Evolutionary conservation across 805 yeast genomes (phyloP), one percentile per base, ranked within the genome.

Genomic region (Yarrowia deformans): DNA sequence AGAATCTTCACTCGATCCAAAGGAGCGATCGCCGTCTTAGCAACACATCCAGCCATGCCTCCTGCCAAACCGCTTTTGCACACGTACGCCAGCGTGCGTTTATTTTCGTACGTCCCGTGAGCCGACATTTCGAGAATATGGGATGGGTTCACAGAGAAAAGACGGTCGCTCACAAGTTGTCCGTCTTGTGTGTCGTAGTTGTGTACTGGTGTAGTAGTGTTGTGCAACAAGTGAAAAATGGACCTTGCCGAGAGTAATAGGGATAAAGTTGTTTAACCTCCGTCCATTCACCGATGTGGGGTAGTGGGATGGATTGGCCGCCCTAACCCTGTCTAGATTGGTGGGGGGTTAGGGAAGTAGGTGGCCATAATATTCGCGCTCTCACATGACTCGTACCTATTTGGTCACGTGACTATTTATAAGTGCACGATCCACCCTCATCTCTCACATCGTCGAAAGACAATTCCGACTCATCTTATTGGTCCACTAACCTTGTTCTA

Each of bases 1-100:
- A 95, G 81, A 75, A 95, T 95, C 80, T 95, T 95, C 72, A 95
- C 94, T 74, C 99, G 84, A 79, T 95, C 99, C 70, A 95, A 79
- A 0, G 99, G 99, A 0, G 99, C 99, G 54, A 95, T 91, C 69
- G 93, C 81, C 0, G 98, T 92, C 76, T 95, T 95, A 2, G 97
- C 98, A n/a, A 95, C 91, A 67, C 93, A 87, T 0, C 99, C 99
- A 0, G 98, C 97, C 3, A 91, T 74, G 2, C 99, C 99, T 19
- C 99, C 99, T 0, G 99, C 97, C 0, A 93, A 72, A 0, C 97
- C 99, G 23, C 96, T 89, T 71, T 92, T 84, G 45, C 91, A 70
- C 18, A 95, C 87, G 78, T 94, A 95, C 70, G 90, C 94, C 37
- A 88, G 72, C 5, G 92, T 87, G 67, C 85, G 89, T 73, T 89